Percentiles rank a stretch among this genome's conserved stretches.
Conservation (phyloP, 352 stramenopile species). For the Phytopythium cucurbitacearum region DNA sequence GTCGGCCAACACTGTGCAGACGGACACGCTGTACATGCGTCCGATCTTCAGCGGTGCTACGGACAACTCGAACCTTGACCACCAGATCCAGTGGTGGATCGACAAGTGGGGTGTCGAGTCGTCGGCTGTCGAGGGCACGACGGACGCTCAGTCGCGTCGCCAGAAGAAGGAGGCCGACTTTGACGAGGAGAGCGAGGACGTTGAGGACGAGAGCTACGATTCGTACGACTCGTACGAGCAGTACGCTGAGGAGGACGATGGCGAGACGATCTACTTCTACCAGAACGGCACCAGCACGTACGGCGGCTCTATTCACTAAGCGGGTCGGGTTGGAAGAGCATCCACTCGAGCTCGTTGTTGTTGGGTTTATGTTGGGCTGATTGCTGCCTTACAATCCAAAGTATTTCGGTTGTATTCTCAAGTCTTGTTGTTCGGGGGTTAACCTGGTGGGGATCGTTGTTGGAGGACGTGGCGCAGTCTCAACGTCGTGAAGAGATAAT, state of each 20-base stretch:
- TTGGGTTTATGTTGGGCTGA: too few relatives aligned
- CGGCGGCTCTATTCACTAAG: conserved; percentile 7
- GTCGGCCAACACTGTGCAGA: conserved; percentile 17
- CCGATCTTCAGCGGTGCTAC: conserved; percentile 49
- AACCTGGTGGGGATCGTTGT: too few relatives aligned
- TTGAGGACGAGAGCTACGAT: conserved; percentile 2
- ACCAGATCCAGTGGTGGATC: conserved; percentile 49
- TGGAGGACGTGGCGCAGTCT: too few relatives aligned
- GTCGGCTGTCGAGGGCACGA: conserved; percentile 10
- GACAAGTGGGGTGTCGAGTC: conserved; percentile 36
- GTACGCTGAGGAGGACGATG: neutral
- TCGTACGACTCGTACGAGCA: neutral
- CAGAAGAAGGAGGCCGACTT: too few relatives aligned
- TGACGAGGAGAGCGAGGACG: too few relatives aligned
- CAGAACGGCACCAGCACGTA: conserved; percentile 26
- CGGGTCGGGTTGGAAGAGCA: too few relatives aligned
- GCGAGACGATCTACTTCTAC: conserved; percentile 23
- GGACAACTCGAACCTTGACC: conserved; percentile 33
- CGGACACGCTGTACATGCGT: conserved; percentile 42
- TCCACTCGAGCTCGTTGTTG: too few relatives aligned
- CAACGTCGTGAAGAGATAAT: too few relatives aligned
- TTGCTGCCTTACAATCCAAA: too few relatives aligned
- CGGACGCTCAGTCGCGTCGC: conserved; percentile 9
- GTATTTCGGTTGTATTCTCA: too few relatives aligned
- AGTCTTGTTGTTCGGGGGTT: too few relatives aligned